These are phyloP conservation scores for Suhomyces panamericanus DNA, from an alignment of 1,139 yeast species.

Conservation along the genomic window DNA sequence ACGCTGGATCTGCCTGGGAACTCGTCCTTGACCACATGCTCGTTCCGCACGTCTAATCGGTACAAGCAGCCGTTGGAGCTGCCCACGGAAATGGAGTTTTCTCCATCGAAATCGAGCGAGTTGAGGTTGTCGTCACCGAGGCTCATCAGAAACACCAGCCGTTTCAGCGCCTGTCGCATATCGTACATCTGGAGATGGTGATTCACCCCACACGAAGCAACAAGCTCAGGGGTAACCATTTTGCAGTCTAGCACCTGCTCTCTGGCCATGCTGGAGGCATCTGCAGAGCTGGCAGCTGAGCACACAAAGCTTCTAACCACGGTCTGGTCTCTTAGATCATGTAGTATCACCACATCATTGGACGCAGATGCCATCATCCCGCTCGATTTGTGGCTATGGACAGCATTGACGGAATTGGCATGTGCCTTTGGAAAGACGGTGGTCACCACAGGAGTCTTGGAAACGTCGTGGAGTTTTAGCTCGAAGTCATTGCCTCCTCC, in stretches of 20 bases:
- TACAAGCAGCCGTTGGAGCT: constrained; percentile 33
- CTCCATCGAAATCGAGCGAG: constrained; percentile 19
- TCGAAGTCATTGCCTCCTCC: constrained; percentile 28
- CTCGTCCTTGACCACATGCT: constrained; percentile 17
- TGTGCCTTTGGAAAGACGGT: constrained; percentile 21
- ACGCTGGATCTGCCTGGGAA: constrained; percentile 14
- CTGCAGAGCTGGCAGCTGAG: background rate
- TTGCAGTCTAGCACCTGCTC: constrained; percentile 19
- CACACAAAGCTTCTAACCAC: constrained; percentile 8
- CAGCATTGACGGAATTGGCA: constrained; percentile 20
- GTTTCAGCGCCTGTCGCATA: constrained; percentile 13
- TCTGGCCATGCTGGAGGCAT: constrained; percentile 3
- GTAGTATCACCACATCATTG: constrained; percentile 13
- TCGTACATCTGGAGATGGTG: constrained; percentile 24
- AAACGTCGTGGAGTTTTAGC: constrained; percentile 21
- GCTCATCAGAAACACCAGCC: constrained; percentile 20
- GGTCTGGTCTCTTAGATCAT: constrained; percentile 19
- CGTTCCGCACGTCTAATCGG: constrained; percentile 30
- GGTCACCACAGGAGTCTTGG: constrained; percentile 8
- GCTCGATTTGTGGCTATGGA: constrained; percentile 14
- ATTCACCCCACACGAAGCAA: constrained; percentile 30
- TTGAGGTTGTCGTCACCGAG: constrained; percentile 34
- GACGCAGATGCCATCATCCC: constrained; percentile 17
- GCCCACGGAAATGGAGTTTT: constrained; percentile 19
- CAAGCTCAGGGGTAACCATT: constrained; percentile 17